Base-by-base conservation (phyloP, 768 basidiomycete species). In the Scleroderma citrinum region DNA sequence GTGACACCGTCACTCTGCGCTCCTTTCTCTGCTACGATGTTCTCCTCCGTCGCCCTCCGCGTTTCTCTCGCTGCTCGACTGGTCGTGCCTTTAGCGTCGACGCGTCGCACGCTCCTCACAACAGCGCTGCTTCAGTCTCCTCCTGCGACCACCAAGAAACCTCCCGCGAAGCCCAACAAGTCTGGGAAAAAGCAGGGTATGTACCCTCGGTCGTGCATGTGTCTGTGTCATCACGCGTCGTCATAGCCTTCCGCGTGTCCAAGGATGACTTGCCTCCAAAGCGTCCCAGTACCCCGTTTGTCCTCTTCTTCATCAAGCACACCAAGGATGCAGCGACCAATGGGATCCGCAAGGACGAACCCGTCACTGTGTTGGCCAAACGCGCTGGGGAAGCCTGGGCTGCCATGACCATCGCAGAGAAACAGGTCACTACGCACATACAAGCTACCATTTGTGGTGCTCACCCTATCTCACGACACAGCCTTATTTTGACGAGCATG, bases 401-500 rank as follows among this genome's bases (percentile, higher is more conserved):
- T 1, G 50, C 41, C 4, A 51, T 72, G n/a, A 51, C 70, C 5
- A 57, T 55, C 11, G 54, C 47, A 3, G 67, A 75, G 49, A 74
- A 66, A 45, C 56, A 72, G 55, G 73, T 71, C 30, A 20, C 61
- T 47, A 20, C 12, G 3, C 46, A n/a, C 24, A 32, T 31, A 14
- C 2, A 8, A 21, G 1, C 23, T 3, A 6, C 23, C 3, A 17
- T 31, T 8, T 38, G 12, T 6, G 17, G 19, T 20, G 30, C n/a
- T 19, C 7, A 19, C 20, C 10, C 23, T 16, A 16, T 11, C 20
- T 21, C 30, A 16, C 40, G 5, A 32, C 2, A 47, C 46, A 69
- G 68, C 61, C 58, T 24, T 70, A 56, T 30, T 46, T 53, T 37
- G 63, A 68, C 26, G 58, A 56, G 29, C 46, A 30, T 3, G 52